These are phyloP conservation scores for Mortierella sp. DNA, from an alignment of 371 early-diverging fungal genomes.

Conservation along the genomic window DNA sequence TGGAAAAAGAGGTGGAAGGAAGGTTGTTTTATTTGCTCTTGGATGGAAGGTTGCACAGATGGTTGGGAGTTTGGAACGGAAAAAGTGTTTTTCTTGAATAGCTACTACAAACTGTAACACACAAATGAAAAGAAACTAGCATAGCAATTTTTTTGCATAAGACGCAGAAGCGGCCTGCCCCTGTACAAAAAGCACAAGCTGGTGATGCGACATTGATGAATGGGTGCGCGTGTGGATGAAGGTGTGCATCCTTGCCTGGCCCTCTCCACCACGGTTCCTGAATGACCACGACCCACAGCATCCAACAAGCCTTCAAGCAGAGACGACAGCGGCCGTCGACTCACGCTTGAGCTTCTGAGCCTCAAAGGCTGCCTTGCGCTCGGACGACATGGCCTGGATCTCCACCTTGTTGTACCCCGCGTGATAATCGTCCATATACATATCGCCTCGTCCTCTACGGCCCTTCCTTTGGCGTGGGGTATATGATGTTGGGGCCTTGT, in stretches of 20 bases:
- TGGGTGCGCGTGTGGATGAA: neutral
- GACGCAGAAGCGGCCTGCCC: too few relatives aligned
- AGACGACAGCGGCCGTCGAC: too few relatives aligned
- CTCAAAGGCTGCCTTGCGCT: constrained; percentile 12
- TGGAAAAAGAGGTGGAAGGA: neutral
- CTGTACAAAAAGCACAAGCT: too few relatives aligned
- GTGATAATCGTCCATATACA: constrained; percentile 23
- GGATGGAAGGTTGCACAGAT: too few relatives aligned
- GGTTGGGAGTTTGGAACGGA: neutral
- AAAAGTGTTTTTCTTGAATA: constrained; percentile 4
- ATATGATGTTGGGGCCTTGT: neutral
- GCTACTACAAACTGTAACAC: neutral
- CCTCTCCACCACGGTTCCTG: too few relatives aligned
- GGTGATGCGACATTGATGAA: too few relatives aligned
- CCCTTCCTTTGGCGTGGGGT: constrained; percentile 16
- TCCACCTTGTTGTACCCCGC: constrained; percentile 24
- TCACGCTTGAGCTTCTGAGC: constrained; percentile 1
- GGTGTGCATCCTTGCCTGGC: too few relatives aligned
- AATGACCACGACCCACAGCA: neutral
- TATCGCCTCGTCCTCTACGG: constrained; percentile 16
- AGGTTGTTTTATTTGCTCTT: neutral
- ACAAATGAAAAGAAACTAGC: neutral
- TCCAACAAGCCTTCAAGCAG: too few relatives aligned
- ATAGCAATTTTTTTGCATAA: neutral
- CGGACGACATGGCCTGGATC: constrained; percentile 15